Base-by-base conservation (phyloP, 192 early-diverging fungal species). In the Dissophora ornata region DNA sequence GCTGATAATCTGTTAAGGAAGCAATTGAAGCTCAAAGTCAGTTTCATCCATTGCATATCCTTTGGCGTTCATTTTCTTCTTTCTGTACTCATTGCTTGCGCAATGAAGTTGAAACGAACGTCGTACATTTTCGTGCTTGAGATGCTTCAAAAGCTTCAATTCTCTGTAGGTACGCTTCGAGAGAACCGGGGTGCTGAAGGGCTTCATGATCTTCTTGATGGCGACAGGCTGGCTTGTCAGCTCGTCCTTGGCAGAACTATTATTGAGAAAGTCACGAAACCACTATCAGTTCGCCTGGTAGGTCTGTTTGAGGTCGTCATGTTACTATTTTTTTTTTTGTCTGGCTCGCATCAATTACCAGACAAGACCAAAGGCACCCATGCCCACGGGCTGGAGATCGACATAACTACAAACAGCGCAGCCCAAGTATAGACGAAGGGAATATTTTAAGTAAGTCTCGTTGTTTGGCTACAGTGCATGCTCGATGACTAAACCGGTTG, bases 311-410 rank as follows among this genome's bases (percentile, higher is more conserved):
- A n/a, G n/a, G n/a, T n/a, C n/a, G n/a, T n/a, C n/a, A n/a, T n/a
- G n/a, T n/a, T n/a, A n/a, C n/a, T n/a, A n/a, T n/a, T n/a, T n/a
- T n/a, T n/a, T n/a, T n/a, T n/a, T n/a, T n/a, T n/a, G n/a, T n/a
- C n/a, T n/a, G n/a, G n/a, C n/a, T n/a, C n/a, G n/a, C n/a, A n/a
- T n/a, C n/a, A n/a, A n/a, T n/a, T 88, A 96, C 93, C 97, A 98
- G 22, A 98, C 97, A 8, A 98, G 85, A 79, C 97, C 97, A 80
- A 97, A 98, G 4, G 97, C 95, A 40, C 97, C 97, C 93, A 97
- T 95, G 30, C 97, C 97, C 21, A 98, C 92, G 10, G 96, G 94
- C 73, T 96, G 90, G 48, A 98, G 84, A 82, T 96, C 91, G 11
- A 92, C 90, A 87, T 98, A 97, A 68, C 92, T 92, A 69, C 46